phyloP scores from a whole-genome alignment of 345 rosid genomes.

The Citrus medica region DNA sequence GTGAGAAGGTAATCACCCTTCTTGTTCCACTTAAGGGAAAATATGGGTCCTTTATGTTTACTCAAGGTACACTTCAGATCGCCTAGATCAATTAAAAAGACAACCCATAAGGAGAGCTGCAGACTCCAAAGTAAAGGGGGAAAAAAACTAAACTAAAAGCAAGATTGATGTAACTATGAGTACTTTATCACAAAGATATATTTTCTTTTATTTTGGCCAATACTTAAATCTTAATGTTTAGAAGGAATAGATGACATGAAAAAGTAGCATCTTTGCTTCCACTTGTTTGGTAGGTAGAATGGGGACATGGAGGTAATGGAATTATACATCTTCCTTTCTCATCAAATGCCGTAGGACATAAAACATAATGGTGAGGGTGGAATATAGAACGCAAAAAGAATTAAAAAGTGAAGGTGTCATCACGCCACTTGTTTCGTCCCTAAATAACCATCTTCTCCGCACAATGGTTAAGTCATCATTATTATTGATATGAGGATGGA shows the following conservation, averaged over 20 bases:
- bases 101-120: conserved; percentile 1
- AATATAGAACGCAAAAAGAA: neutral
- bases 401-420: neutral
- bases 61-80: conserved; percentile 79
- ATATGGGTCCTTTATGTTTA: conserved; percentile 95
- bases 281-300: neutral
- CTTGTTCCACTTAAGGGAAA: conserved; percentile 99
- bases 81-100: conserved; percentile 40
- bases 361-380: neutral
- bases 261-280: neutral
- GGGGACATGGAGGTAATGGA: neutral
- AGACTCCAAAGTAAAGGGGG: neutral
- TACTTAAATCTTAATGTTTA: no score
- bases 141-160: conserved; percentile 3
- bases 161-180: neutral
- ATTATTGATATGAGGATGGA: neutral
- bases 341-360: neutral
- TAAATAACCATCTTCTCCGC: neutral
- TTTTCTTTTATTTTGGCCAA: neutral
- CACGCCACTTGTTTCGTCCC: neutral
- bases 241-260: neutral
- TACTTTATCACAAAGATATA: neutral
- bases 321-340: neutral
- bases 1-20: conserved; percentile 98
- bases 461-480: no score